A percentile compares a stretch with the other conserved stretches of the same genome.
Evolutionary conservation across 2,329 filamentous ascomycete genomes (phyloP).

Genomic region (Metarhizium album): DNA sequence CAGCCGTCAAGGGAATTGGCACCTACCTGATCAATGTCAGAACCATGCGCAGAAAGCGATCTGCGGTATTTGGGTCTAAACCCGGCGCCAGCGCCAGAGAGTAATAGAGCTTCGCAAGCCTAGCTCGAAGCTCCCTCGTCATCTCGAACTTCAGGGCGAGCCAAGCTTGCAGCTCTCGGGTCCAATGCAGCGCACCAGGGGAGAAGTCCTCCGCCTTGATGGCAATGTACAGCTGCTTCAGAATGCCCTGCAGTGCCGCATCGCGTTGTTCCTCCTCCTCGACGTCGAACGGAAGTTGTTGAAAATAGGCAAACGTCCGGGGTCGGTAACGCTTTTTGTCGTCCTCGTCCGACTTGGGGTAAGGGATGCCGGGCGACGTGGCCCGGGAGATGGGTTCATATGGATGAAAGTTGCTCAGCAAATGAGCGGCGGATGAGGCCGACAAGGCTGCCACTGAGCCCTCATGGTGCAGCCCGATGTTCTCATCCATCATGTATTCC

Average conservation of each 20-base stretch:
- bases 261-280: constrained; percentile 73
- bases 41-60: constrained; percentile 95
- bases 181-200: constrained; percentile 92
- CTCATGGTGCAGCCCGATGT: constrained; percentile 23
- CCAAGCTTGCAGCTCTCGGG: constrained; percentile 90
- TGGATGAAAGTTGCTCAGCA: constrained; percentile 28
- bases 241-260: constrained; percentile 70
- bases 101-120: constrained; percentile 85
- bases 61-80: constrained; percentile 67
- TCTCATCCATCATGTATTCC: constrained; percentile 26
- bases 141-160: constrained; percentile 96
- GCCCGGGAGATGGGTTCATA: constrained; percentile 71
- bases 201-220: constrained; percentile 89
- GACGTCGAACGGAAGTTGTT: constrained; percentile 77
- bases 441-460: constrained; percentile 19
- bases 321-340: constrained; percentile 63
- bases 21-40: constrained; percentile 85
- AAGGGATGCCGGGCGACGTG: constrained; percentile 66
- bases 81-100: constrained; percentile 86
- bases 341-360: constrained; percentile 36
- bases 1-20: background rate
- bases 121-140: constrained; percentile 70
- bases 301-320: constrained; percentile 87
- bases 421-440: constrained; percentile 21
- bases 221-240: constrained; percentile 88